Conservation (phyloP, 306 rosid species). For the Bauhinia variegata region DNA sequence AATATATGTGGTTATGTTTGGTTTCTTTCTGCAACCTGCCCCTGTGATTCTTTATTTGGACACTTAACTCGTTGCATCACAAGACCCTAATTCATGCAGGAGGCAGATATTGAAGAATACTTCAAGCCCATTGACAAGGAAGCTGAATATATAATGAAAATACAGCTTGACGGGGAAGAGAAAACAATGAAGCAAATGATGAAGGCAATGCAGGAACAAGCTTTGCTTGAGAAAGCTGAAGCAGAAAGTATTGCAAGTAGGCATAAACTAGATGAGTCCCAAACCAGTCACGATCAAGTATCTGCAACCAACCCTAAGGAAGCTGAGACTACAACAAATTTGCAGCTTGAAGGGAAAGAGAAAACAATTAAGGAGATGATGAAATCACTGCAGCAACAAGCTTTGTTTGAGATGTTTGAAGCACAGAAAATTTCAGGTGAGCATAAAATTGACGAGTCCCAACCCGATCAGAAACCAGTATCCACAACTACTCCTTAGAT, state of each 20-base stretch:
- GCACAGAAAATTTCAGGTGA: slow-evolving; percentile 37
- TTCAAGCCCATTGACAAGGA: slow-evolving; percentile 85
- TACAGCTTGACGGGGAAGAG: slow-evolving; percentile 65
- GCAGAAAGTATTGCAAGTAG: slow-evolving; percentile 38
- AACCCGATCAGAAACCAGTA: slow-evolving; percentile 19
- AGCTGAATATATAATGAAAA: slow-evolving; percentile 53
- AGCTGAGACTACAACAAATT: slow-evolving; percentile 57
- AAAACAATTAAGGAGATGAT: slow-evolving; percentile 62
- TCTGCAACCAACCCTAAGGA: slow-evolving; percentile 41
- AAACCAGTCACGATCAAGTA: slow-evolving; percentile 38
- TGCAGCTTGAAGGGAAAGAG: slow-evolving; percentile 80
- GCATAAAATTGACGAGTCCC: background rate
- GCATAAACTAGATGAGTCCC: slow-evolving; percentile 36
- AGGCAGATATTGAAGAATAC: slow-evolving; percentile 79
- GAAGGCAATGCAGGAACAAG: slow-evolving; percentile 65
- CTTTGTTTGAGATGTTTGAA: slow-evolving; percentile 49
- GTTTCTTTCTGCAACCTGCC: slow-evolving; percentile 6
- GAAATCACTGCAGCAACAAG: slow-evolving; percentile 72
- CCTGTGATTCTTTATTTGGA: slow-evolving; percentile 13
- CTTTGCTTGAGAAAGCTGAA: slow-evolving; percentile 56
- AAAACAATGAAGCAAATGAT: slow-evolving; percentile 57
- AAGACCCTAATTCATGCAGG: slow-evolving; percentile 55
- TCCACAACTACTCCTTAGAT: too few relatives aligned
- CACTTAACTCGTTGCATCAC: slow-evolving; percentile 30
- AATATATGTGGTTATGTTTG: slow-evolving; percentile 22